phyloP scores from a whole-genome alignment of 2,329 filamentous ascomycete species.

The Beauveria sp. region DNA sequence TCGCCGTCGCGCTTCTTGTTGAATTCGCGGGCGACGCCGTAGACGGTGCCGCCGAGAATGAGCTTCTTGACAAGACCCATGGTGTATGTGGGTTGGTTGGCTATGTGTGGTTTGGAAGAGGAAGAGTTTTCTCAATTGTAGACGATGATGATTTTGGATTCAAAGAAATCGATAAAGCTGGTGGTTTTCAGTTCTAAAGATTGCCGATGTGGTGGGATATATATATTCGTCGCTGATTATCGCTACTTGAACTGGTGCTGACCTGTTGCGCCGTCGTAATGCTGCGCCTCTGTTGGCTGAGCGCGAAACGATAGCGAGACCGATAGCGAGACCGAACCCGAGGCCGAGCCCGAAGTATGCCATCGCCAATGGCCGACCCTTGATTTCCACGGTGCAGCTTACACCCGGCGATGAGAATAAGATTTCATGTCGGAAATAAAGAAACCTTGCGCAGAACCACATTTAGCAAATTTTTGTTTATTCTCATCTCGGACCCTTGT shows the following conservation, averaged over 20 bases:
- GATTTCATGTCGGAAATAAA: no score
- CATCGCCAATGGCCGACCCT: neutral
- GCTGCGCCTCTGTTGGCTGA: neutral
- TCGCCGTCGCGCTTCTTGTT: slow-evolving; percentile 22
- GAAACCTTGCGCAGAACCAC: no score
- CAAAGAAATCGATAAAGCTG: neutral
- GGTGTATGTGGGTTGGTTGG: neutral
- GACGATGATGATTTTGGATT: neutral
- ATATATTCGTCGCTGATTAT: neutral
- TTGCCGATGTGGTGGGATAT: neutral
- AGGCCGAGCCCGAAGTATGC: neutral
- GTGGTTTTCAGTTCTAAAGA: neutral
- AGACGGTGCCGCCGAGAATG: slow-evolving; percentile 20
- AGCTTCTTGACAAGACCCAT: slow-evolving; percentile 14
- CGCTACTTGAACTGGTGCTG: neutral
- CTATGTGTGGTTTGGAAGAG: neutral
- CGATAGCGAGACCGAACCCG: slow-evolving; percentile 1
- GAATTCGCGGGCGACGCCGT: slow-evolving; percentile 17
- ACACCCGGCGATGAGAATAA: neutral
- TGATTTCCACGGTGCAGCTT: neutral
- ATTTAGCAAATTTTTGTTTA: no score
- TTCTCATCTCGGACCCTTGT: no score
- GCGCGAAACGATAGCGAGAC: slow-evolving; percentile 1
- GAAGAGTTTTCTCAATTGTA: neutral
- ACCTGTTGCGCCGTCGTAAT: neutral